phyloP scores from a whole-genome alignment of 208 protist genomes.

The Hexamita inflata region DNA sequence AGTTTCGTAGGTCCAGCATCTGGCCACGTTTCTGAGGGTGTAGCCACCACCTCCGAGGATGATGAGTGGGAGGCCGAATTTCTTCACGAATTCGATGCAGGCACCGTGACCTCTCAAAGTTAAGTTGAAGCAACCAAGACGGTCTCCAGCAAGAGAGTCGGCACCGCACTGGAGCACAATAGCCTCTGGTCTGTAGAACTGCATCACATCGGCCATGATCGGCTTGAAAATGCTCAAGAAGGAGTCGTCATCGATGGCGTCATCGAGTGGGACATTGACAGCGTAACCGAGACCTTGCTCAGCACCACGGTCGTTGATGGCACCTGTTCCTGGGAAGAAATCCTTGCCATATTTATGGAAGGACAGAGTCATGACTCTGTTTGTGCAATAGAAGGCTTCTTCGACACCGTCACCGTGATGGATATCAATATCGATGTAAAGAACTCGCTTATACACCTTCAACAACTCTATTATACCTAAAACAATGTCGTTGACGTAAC shows the following conservation, averaged over 20 bases:
- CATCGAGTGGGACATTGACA: conserved; percentile 59
- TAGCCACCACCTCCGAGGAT: conserved; percentile 95
- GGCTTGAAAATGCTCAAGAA: conserved; percentile 54
- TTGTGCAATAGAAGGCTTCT: conserved; percentile 91
- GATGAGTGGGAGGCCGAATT: conserved; percentile 69
- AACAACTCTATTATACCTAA: conserved; percentile 93
- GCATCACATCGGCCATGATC: conserved; percentile 60
- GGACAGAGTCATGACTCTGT: conserved; percentile 96
- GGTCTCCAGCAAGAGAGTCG: conserved; percentile 86
- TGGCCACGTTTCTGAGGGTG: conserved; percentile 82
- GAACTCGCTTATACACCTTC: conserved; percentile 72
- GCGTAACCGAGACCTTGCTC: conserved; percentile 61
- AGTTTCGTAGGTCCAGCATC: conserved; percentile 89
- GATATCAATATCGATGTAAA: conserved; percentile 98
- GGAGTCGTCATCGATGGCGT: conserved; percentile 59
- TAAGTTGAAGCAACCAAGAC: conserved; percentile 82
- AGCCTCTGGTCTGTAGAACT: conserved; percentile 71
- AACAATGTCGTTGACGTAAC: conserved; percentile 99
- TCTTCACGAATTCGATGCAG: conserved; percentile 61
- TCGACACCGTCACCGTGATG: conserved; percentile 98
- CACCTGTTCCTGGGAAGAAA: conserved; percentile 67
- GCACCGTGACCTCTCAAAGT: conserved; percentile 57
- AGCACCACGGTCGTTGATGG: conserved; percentile 56
- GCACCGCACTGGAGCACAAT: conserved; percentile 96
- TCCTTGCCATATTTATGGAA: conserved; percentile 85